phyloP scores from a whole-genome alignment of 1,284 basidiomycete genomes.

The Ceratobasidium sp. region DNA sequence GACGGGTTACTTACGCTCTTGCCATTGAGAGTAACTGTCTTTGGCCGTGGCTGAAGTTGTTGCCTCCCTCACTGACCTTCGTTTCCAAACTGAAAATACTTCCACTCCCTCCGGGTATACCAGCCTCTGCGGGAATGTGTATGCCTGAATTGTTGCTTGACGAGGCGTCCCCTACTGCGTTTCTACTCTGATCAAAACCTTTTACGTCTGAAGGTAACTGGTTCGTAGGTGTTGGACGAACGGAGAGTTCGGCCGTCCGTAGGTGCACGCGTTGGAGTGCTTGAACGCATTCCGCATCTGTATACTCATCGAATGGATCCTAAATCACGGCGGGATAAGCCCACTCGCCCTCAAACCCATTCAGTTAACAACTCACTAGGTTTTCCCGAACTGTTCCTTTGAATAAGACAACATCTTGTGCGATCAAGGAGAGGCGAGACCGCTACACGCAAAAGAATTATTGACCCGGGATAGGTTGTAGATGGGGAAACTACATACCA shows the following conservation, averaged over 20 bases:
- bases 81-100: slow-evolving; percentile 75
- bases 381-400: slow-evolving; percentile 44
- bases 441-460: too few relatives aligned
- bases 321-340: too few relatives aligned
- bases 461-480: too few relatives aligned
- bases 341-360: too few relatives aligned
- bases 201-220: too few relatives aligned
- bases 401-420: slow-evolving; percentile 38
- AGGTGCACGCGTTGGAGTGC: slow-evolving; percentile 72
- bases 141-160: too few relatives aligned
- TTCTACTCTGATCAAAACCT: too few relatives aligned
- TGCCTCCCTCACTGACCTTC: slow-evolving; percentile 81
- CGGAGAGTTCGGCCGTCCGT: too few relatives aligned
- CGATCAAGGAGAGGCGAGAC: slow-evolving; percentile 24
- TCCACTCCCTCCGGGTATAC: not conserved
- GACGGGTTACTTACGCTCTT: slow-evolving; percentile 48
- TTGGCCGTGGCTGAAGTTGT: slow-evolving; percentile 89
- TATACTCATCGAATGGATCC: slow-evolving; percentile 89
- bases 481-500: slow-evolving; percentile 75
- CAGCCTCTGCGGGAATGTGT: too few relatives aligned
- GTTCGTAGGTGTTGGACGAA: too few relatives aligned
- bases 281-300: slow-evolving; percentile 77
- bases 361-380: not conserved
- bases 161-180: too few relatives aligned
- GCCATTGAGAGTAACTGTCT: slow-evolving; percentile 86